Percentiles rank a stretch among this genome's conserved stretches.
phyloP scores from a whole-genome alignment of 108 stramenopile genomes.

The Pseudonitzschia pungens region DNA sequence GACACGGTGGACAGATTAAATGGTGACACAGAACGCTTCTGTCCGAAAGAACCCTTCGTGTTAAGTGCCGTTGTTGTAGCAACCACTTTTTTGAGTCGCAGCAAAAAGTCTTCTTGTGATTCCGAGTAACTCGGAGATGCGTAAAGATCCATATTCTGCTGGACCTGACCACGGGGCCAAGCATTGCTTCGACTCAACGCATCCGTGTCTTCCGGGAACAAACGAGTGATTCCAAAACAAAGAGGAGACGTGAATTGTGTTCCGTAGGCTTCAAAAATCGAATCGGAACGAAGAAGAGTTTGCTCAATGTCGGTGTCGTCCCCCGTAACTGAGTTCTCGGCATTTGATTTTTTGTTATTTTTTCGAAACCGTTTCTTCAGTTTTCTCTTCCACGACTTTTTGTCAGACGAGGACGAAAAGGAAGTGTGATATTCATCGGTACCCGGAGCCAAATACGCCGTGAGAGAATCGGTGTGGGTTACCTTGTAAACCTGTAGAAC shows the following conservation, averaged over 20 bases:
- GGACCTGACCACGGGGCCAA: slow-evolving; percentile 56
- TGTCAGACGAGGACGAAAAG: slow-evolving; percentile 8
- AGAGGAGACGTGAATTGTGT: slow-evolving; percentile 65
- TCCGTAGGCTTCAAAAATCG: slow-evolving; percentile 42
- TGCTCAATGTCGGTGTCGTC: slow-evolving; percentile 19
- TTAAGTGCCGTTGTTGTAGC: background rate
- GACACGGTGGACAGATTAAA: background rate
- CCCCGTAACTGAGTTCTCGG: background rate
- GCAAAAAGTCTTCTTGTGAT: slow-evolving; percentile 65
- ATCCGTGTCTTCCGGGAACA: slow-evolving; percentile 37
- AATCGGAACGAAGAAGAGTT: slow-evolving; percentile 28
- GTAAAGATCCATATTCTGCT: slow-evolving; percentile 45
- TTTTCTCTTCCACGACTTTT: slow-evolving; percentile 26
- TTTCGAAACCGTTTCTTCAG: slow-evolving; percentile 25
- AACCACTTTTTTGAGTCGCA: slow-evolving; percentile 28
- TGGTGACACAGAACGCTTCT: background rate
- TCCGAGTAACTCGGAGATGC: slow-evolving; percentile 45
- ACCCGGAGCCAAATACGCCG: slow-evolving; percentile 29
- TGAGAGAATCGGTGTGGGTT: slow-evolving; percentile 29
- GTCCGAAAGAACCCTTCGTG: background rate
- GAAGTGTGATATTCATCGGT: background rate
- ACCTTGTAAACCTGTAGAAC: slow-evolving; percentile 71
- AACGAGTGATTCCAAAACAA: slow-evolving; percentile 60
- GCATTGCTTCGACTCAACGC: slow-evolving; percentile 6
- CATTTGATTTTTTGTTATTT: slow-evolving; percentile 4